Base-by-base conservation (phyloP, 495 filamentous ascomycete species). In the Xylaria nigripes region DNA sequence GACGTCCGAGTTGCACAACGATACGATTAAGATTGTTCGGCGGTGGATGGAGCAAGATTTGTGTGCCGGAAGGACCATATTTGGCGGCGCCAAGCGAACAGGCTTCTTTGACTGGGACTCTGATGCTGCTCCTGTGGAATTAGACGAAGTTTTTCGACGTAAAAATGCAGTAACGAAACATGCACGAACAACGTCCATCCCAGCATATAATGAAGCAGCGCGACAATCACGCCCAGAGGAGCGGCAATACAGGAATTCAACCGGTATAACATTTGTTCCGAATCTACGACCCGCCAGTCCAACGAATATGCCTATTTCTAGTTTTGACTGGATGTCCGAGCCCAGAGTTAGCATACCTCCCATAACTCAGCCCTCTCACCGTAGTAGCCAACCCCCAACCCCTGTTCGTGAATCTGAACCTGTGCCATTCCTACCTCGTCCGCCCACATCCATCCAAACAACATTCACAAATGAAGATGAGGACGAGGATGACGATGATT, bases 31-130 rank as follows among this genome's bases (percentile, higher is more conserved):
- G 56, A 78, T 78, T 24, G 79, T 83, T 24, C 69, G 71, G 21
- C 70, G 76, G 22, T 84, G 81, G 81, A 79, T 81, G 69, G 75
- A 77, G 46, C 76, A 83, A 60, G 81, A 81, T 56, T 77, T 74
- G 7, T 73, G 78, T 40, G 65, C 72, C 22, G 76, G 78, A 5
- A 72, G 73, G 22, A 68, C 70, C 12, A 71, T 71, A 0, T 64
- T 80, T 9, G 78, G 77, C 7, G 72, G 56, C 22, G 52, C 54
- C 21, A 58, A 60, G 23, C 62, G 65, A 27, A 71, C 70, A 21
- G 72, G 72, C 42, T 69, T 77, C 50, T 81, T 81, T 58, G 75
- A 76, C 6, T 81, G 79, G 77, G 73, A 79, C 45, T 72, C 75
- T 1, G 69, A 74, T 30, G 71, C 69, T 6, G 63, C 71, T 34